These are phyloP conservation scores for Gaultheria prostrata DNA, from an alignment of 148 eudicot species.

Conservation along the genomic window DNA sequence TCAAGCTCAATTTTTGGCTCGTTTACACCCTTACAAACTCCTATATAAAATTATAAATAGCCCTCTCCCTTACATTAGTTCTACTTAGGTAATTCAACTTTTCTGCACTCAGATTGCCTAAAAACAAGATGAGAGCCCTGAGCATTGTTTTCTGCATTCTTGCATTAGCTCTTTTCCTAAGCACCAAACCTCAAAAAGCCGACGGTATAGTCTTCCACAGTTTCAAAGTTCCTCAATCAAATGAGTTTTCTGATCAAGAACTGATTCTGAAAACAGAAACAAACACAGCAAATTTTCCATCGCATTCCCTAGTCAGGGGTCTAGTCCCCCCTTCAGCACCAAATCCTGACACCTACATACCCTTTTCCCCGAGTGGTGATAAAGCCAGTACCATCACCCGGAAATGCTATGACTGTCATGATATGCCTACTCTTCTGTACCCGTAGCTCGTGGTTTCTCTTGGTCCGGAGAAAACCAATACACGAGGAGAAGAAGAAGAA, in stretches of 20 bases:
- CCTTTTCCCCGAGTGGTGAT: background rate
- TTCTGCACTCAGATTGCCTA: background rate
- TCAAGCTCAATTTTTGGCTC: no score
- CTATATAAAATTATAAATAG: no score
- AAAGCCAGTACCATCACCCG: no score
- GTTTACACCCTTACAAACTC: no score
- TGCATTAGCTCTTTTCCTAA: background rate
- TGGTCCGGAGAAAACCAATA: background rate
- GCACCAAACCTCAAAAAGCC: background rate
- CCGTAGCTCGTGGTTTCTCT: background rate
- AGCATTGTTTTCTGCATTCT: background rate
- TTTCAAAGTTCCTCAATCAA: background rate
- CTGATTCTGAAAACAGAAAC: background rate
- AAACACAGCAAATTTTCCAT: background rate
- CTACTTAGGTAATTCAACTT: background rate
- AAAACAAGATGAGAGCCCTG: background rate
- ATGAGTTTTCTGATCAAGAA: background rate
- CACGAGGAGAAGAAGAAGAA: background rate
- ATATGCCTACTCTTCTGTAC: background rate
- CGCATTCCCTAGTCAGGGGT: background rate
- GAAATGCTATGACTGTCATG: background rate
- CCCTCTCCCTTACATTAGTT: background rate
- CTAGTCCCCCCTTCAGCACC: background rate
- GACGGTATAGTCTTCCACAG: background rate
- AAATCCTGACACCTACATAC: conserved; percentile 3